Percentiles rank a stretch among this genome's conserved stretches.
These are phyloP conservation scores for Exophiala sp. DNA, from an alignment of 2,329 filamentous ascomycete genomes.

Conservation along the genomic window DNA sequence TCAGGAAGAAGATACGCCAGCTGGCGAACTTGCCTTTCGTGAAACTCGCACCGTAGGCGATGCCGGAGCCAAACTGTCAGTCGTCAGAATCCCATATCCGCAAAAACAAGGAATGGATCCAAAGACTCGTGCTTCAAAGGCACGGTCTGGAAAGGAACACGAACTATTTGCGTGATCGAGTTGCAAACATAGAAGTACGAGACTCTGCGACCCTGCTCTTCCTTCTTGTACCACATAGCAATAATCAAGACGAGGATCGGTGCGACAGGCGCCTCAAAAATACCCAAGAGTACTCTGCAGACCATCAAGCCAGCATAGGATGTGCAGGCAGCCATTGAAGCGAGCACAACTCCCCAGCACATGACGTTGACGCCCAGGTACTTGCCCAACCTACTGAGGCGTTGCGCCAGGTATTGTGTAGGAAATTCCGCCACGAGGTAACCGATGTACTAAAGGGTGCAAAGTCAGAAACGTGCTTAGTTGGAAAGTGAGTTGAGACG, in stretches of 20 bases:
- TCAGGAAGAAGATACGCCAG: constrained; percentile 42
- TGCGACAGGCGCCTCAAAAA: constrained; percentile 49
- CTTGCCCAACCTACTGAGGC: constrained; percentile 28
- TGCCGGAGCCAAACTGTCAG: constrained; percentile 40
- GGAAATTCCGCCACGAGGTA: constrained; percentile 45
- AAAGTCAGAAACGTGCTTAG: not conserved
- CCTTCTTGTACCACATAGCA: constrained; percentile 51
- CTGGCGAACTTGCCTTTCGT: constrained; percentile 26
- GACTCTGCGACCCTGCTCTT: constrained; percentile 32
- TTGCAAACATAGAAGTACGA: constrained; percentile 30
- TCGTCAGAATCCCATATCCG: too few species aligned
- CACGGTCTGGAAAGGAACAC: too few species aligned
- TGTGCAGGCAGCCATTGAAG: constrained; percentile 41
- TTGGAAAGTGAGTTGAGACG: not conserved
- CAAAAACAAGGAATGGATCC: too few species aligned
- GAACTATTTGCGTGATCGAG: constrained; percentile 1
- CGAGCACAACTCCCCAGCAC: constrained; percentile 44
- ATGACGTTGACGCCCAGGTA: constrained; percentile 21
- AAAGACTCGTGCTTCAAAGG: too few species aligned
- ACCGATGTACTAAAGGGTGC: constrained; percentile 42
- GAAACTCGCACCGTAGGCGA: constrained; percentile 32
- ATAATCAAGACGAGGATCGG: constrained; percentile 52
- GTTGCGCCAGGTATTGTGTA: constrained; percentile 36
- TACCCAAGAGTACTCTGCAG: constrained; percentile 46
- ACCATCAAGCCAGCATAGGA: constrained; percentile 44